Evolutionary conservation across 2,329 filamentous ascomycete genomes (phyloP).

Genomic region (Grosmannia clavigera): DNA sequence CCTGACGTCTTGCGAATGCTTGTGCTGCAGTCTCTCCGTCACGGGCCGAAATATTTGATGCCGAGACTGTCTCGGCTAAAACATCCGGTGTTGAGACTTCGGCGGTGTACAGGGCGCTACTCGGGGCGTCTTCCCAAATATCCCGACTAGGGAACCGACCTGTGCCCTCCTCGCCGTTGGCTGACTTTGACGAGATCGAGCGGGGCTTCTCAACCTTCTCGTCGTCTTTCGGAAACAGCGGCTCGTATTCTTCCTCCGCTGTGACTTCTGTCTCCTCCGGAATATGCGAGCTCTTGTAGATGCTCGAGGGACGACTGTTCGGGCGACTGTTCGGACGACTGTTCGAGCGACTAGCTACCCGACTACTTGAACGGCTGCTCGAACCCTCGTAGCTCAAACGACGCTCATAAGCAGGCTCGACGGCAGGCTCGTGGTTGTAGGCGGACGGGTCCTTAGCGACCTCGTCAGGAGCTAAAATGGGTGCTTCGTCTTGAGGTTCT

Average conservation of each 20-base stretch:
- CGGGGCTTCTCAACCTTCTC: slow-evolving; percentile 29
- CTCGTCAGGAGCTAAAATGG: slow-evolving; percentile 84
- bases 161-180: slow-evolving; percentile 41
- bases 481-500: slow-evolving; percentile 50
- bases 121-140: slow-evolving; percentile 92
- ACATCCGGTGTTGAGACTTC: slow-evolving; percentile 73
- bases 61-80: slow-evolving; percentile 17
- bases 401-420: slow-evolving; percentile 57
- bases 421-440: slow-evolving; percentile 63
- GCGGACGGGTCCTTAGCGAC: slow-evolving; percentile 59
- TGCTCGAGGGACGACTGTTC: slow-evolving; percentile 37
- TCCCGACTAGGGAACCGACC: slow-evolving; percentile 85
- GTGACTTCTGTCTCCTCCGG: slow-evolving; percentile 52
- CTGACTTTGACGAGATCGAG: slow-evolving; percentile 19
- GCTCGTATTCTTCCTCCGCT: slow-evolving; percentile 85
- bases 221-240: slow-evolving; percentile 74
- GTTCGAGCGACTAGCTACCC: slow-evolving; percentile 22
- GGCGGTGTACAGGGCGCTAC: slow-evolving; percentile 65
- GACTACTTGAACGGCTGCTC: slow-evolving; percentile 6
- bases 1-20: slow-evolving; percentile 53
- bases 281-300: slow-evolving; percentile 41
- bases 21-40: slow-evolving; percentile 46
- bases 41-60: slow-evolving; percentile 20
- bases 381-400: slow-evolving; percentile 42
- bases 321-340: slow-evolving; percentile 26